These are phyloP conservation scores for Fragaria nilgerrensis DNA, from an alignment of 306 rosid genomes.

Conservation along the genomic window DNA sequence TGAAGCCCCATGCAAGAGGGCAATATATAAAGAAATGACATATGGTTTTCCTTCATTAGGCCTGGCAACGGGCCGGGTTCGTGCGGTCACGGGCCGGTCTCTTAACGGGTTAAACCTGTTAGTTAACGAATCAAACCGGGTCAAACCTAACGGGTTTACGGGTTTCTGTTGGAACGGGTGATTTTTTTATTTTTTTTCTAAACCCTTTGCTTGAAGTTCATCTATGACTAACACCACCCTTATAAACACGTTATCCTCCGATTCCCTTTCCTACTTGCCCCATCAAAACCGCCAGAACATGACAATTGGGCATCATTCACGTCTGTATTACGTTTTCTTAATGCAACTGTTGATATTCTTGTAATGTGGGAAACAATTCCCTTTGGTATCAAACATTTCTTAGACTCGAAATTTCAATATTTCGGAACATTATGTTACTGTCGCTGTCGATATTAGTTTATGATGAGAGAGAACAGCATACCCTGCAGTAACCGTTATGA, in stretches of 20 bases:
- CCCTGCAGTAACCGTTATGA: no score
- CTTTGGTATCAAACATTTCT: background rate
- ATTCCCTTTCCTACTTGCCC: conserved; percentile 16
- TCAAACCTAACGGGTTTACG: no score
- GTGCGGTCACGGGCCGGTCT: no score
- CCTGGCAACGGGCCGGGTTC: no score
- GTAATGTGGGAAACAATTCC: background rate
- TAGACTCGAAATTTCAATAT: background rate
- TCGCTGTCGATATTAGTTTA: no score
- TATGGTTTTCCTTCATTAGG: background rate
- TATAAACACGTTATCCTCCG: background rate
- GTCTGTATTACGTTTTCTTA: background rate
- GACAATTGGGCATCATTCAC: background rate
- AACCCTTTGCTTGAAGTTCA: no score
- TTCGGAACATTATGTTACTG: background rate
- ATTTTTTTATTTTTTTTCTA: no score
- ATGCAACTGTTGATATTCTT: background rate
- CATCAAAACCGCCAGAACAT: conserved; percentile 4
- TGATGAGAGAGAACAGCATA: background rate
- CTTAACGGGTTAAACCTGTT: no score
- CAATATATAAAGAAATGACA: background rate
- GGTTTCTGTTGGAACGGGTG: no score
- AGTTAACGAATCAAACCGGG: no score
- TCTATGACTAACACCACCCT: background rate
- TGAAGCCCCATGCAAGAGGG: conserved; percentile 5